Conservation (phyloP, 2,329 filamentous ascomycete species). For the Neonectria ditissima region DNA sequence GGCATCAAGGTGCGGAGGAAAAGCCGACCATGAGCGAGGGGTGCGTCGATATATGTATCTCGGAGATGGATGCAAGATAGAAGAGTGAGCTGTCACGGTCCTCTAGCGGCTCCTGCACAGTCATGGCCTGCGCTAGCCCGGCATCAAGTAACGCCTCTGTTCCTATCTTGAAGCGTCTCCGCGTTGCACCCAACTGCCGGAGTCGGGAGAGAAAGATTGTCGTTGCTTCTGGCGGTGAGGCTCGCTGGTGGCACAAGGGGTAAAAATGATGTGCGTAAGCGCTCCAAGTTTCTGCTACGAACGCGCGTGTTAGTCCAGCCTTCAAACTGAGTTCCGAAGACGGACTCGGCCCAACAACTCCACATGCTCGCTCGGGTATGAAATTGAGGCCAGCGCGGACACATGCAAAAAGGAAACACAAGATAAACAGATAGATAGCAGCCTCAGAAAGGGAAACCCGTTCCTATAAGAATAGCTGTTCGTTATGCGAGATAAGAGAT, state of each 20-base stretch:
- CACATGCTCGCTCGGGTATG: not conserved
- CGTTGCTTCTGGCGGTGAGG: conserved; percentile 28
- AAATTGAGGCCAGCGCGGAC: conserved; percentile 5
- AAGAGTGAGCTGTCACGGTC: conserved; percentile 23
- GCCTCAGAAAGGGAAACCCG: conserved; percentile 8
- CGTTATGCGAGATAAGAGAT: conserved; percentile 32
- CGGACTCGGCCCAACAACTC: not conserved
- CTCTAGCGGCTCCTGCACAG: conserved; percentile 28
- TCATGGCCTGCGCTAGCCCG: conserved; percentile 21
- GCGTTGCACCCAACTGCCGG: conserved; percentile 22
- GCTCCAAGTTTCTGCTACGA: not conserved
- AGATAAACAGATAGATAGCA: conserved; percentile 1
- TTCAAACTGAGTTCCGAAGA: conserved; percentile 1
- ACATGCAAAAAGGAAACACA: not conserved
- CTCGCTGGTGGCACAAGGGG: not conserved
- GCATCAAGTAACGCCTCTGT: conserved; percentile 15
- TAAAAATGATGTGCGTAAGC: conserved; percentile 6
- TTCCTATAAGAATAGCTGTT: conserved; percentile 13
- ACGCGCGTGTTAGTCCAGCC: conserved; percentile 5
- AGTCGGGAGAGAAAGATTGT: conserved; percentile 15
- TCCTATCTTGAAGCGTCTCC: conserved; percentile 4
- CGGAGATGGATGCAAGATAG: conserved; percentile 10
- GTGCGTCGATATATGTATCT: conserved; percentile 12
- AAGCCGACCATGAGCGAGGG: not conserved
- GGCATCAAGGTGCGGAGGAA: conserved; percentile 3